Conservation (phyloP, 106 monocot species). For the Dendrobium huoshanense region DNA sequence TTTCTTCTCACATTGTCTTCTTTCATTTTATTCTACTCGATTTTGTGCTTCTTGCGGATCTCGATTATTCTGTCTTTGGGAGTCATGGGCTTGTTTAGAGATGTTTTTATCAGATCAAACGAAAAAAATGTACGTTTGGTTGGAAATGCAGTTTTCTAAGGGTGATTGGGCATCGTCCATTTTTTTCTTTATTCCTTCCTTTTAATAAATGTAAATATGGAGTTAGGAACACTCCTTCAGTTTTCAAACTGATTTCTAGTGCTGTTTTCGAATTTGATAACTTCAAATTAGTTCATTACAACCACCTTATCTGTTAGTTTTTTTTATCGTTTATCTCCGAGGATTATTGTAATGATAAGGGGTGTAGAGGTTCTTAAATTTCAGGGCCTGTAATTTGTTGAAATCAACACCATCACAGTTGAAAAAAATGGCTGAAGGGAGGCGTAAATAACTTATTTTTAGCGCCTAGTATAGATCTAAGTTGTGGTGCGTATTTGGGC, state of each 20-base stretch:
- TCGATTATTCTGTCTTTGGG: too few relatives aligned
- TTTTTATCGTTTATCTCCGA: background rate
- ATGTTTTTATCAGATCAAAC: too few relatives aligned
- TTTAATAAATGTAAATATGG: background rate
- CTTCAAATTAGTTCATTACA: background rate
- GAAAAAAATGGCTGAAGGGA: background rate
- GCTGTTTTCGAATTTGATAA: background rate
- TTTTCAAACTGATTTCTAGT: background rate
- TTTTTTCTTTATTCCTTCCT: too few relatives aligned
- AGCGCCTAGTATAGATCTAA: background rate
- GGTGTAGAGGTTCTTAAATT: background rate
- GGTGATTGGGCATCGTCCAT: too few relatives aligned
- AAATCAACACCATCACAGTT: background rate
- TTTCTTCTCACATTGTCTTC: conserved; percentile 1
- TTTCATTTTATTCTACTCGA: too few relatives aligned
- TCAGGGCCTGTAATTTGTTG: background rate
- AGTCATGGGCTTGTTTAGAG: too few relatives aligned
- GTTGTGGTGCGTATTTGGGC: background rate
- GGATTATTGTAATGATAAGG: too few relatives aligned
- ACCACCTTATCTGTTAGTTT: background rate
- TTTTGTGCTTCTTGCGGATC: too few relatives aligned
- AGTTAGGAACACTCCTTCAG: background rate
- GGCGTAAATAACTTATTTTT: background rate
- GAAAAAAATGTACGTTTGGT: too few relatives aligned
- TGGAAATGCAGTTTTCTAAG: too few relatives aligned